A percentile compares a stretch with the other conserved stretches of the same genome.
Evolutionary conservation across 2,329 filamentous ascomycete species (phyloP).

Genomic region (Diplodia mutila): DNA sequence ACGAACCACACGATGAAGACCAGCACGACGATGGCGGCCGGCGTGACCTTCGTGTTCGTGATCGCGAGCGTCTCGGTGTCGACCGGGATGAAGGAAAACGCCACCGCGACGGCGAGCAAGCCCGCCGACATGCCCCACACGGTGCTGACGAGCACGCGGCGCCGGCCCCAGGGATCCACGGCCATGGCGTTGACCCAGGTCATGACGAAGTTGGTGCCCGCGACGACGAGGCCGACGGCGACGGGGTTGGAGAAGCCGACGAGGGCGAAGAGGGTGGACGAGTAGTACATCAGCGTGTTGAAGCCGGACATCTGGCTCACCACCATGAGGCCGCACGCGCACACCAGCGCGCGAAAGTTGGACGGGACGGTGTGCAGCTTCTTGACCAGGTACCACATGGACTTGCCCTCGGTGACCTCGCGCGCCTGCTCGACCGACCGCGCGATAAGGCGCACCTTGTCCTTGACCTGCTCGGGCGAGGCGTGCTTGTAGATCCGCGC

Average conservation of each 20-base stretch:
- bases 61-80: slow-evolving; percentile 45
- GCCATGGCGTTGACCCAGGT: slow-evolving; percentile 53
- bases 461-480: slow-evolving; percentile 48
- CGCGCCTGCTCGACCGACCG: slow-evolving; percentile 46
- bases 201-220: slow-evolving; percentile 55
- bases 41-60: slow-evolving; percentile 38
- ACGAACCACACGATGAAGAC: slow-evolving; percentile 51
- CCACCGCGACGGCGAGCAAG: slow-evolving; percentile 49
- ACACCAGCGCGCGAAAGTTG: slow-evolving; percentile 52
- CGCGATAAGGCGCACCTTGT: slow-evolving; percentile 51
- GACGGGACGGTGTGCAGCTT: slow-evolving; percentile 50
- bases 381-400: slow-evolving; percentile 49
- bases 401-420: slow-evolving; percentile 44
- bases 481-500: slow-evolving; percentile 48
- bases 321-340: slow-evolving; percentile 57
- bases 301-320: slow-evolving; percentile 55
- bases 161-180: slow-evolving; percentile 52
- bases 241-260: slow-evolving; percentile 56
- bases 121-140: slow-evolving; percentile 51
- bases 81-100: slow-evolving; percentile 54
- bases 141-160: slow-evolving; percentile 50
- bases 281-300: slow-evolving; percentile 53
- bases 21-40: slow-evolving; percentile 44
- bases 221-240: slow-evolving; percentile 52
- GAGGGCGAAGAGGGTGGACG: slow-evolving; percentile 49